Evolutionary conservation across 768 basidiomycete species (phyloP).

Genomic region (Podaxis sp.): DNA sequence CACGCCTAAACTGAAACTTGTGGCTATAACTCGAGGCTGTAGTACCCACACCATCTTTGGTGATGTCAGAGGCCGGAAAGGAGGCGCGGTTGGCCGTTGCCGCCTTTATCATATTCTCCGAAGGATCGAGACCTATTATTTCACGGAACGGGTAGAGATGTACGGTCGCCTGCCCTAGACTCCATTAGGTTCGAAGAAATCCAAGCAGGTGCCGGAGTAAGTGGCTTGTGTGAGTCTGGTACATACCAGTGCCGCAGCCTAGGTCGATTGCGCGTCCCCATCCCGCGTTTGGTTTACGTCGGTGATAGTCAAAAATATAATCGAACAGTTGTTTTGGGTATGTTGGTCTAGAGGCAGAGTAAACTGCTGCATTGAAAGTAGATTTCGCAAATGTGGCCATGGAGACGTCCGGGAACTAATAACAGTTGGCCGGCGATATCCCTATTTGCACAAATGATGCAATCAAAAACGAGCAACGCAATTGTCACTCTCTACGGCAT

Average conservation of each 20-base stretch:
- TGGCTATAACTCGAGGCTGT: constrained; percentile 1
- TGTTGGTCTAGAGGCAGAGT: constrained; percentile 69
- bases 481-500: too few relatives aligned
- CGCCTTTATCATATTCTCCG: constrained; percentile 62
- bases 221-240: not conserved
- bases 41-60: not conserved
- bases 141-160: constrained; percentile 51
- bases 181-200: not conserved
- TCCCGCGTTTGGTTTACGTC: constrained; percentile 20
- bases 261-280: constrained; percentile 70
- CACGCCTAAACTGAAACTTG: constrained; percentile 30
- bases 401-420: not conserved
- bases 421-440: not conserved
- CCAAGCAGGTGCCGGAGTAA: not conserved
- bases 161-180: constrained; percentile 68
- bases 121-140: constrained; percentile 78
- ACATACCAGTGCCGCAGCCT: constrained; percentile 81
- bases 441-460: not conserved
- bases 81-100: constrained; percentile 32
- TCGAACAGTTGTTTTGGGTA: constrained; percentile 70
- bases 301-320: constrained; percentile 60
- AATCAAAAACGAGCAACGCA: not conserved
- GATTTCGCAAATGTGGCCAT: constrained; percentile 80
- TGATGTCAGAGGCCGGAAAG: not conserved
- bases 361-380: constrained; percentile 64